Evolutionary conservation across 768 basidiomycete genomes (phyloP), one percentile per base, ranked within the genome.

Genomic region (Neoboletus magnificus): DNA sequence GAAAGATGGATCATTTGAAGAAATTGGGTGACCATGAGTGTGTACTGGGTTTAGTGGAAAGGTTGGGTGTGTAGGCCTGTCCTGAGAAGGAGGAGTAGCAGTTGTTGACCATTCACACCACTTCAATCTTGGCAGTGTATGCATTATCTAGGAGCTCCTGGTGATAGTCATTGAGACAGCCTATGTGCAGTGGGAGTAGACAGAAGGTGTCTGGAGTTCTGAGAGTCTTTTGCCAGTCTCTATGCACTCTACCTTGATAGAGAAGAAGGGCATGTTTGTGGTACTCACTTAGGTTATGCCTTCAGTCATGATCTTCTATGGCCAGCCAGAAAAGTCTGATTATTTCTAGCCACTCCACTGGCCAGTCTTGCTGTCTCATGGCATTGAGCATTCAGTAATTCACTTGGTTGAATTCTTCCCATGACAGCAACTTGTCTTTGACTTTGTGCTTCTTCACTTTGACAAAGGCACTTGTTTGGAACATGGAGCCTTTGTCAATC

Each of bases 321-420:
- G 36, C 13, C 0, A 50, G 0, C 39, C 49, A 50, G 20, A 50
- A 41, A 1, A 12, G 1, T 0, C 15, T 3, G 10, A 50, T 2
- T 23, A 46, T 51, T 0, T 23, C 1, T 0, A 44, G 1, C 0
- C 0, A 3, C 0, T 50, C 20, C 0, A 2, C 22, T 0, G 20
- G 41, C 32, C 41, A 52, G 1, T 52, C 18, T 1, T 52, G 50
- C 0, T 52, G 23, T 0, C 5, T 4, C 41, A 51, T n/a, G 1
- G 12, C 12, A 1, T 20, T 35, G 4, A 52, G 18, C 42, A 46
- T 52, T 0, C 32, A 1, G 9, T 46, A 46, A 5, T 15, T 45
- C 0, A n/a, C 32, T 1, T 52, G 32, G 1, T 12, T 2, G 1
- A 52, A 52, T 2, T 52, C 50, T 1, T 52, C n/a, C 42, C 22